Conservation (phyloP, 2,329 filamentous ascomycete genomes). For the Leptographium procerum region DNA sequence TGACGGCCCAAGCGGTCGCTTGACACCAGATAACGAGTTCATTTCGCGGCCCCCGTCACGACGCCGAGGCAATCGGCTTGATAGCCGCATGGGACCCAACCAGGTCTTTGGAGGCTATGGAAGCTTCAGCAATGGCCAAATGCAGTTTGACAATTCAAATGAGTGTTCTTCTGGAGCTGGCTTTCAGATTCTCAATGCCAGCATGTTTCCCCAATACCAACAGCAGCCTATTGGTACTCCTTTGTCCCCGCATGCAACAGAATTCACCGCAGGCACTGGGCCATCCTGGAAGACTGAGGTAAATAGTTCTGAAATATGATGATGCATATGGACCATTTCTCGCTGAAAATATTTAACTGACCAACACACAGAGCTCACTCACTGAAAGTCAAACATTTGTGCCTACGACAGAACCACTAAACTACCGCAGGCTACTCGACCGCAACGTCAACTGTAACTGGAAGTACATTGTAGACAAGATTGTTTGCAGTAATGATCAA, state of each 20-base stretch:
- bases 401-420: constrained; percentile 79
- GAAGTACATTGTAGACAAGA: constrained; percentile 99
- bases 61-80: constrained; percentile 36
- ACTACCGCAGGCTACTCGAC: constrained; percentile 90
- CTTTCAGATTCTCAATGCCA: constrained; percentile 23
- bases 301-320: constrained; percentile 11
- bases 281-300: constrained; percentile 46
- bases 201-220: constrained; percentile 37
- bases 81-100: constrained; percentile 24
- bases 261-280: constrained; percentile 50
- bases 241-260: constrained; percentile 61
- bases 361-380: constrained; percentile 27
- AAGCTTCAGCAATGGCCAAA: constrained; percentile 22
- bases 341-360: background rate
- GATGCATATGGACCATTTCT: background rate
- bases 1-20: constrained; percentile 32
- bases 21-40: constrained; percentile 37
- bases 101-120: constrained; percentile 24
- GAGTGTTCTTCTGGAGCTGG: constrained; percentile 14
- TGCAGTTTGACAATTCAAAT: constrained; percentile 17
- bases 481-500: constrained; percentile 97
- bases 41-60: constrained; percentile 28
- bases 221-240: constrained; percentile 51
- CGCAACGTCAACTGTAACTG: constrained; percentile 96
- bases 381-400: constrained; percentile 65